These are phyloP conservation scores for Mycena latifolia DNA, from an alignment of 768 basidiomycete species.

Conservation along the genomic window DNA sequence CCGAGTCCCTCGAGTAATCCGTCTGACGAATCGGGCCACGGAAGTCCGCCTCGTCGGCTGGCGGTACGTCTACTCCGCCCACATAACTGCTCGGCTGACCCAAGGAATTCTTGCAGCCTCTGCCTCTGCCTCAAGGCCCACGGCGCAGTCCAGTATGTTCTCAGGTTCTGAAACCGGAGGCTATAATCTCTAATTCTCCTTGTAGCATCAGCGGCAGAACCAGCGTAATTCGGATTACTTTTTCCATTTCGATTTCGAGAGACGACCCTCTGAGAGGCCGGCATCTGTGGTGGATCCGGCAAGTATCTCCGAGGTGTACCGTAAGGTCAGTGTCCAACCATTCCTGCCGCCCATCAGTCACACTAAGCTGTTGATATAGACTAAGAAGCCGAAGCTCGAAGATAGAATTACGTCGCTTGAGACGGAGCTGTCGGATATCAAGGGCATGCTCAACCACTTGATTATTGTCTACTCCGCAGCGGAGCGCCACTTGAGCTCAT, in stretches of 20 bases:
- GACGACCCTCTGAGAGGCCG: slow-evolving; percentile 19
- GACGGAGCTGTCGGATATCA: slow-evolving; percentile 35
- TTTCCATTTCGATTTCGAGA: slow-evolving; percentile 34
- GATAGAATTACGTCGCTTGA: slow-evolving; percentile 35
- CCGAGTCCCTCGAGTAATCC: slow-evolving; percentile 17
- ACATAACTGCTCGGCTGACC: not conserved
- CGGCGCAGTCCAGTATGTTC: slow-evolving; percentile 12
- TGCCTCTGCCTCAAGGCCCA: slow-evolving; percentile 16
- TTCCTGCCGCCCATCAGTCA: not conserved
- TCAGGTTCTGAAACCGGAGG: no score
- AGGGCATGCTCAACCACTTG: slow-evolving; percentile 32
- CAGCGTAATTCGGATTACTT: slow-evolving; percentile 22
- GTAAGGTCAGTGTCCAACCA: slow-evolving; percentile 2
- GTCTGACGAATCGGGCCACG: not conserved
- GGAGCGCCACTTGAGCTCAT: not conserved
- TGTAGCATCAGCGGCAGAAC: no score
- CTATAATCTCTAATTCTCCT: not conserved
- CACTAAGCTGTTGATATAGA: not conserved
- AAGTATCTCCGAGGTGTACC: slow-evolving; percentile 30
- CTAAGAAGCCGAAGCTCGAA: slow-evolving; percentile 35
- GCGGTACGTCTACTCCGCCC: slow-evolving; percentile 7
- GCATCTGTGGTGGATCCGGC: not conserved
- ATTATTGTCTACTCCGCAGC: slow-evolving; percentile 19
- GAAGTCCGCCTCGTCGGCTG: slow-evolving; percentile 18
- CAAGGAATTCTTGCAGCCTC: slow-evolving; percentile 1